A percentile compares a stretch with the other conserved stretches of the same genome.
These are phyloP conservation scores for Coriolopsis trogii DNA, from an alignment of 1,284 basidiomycete genomes.

Conservation along the genomic window DNA sequence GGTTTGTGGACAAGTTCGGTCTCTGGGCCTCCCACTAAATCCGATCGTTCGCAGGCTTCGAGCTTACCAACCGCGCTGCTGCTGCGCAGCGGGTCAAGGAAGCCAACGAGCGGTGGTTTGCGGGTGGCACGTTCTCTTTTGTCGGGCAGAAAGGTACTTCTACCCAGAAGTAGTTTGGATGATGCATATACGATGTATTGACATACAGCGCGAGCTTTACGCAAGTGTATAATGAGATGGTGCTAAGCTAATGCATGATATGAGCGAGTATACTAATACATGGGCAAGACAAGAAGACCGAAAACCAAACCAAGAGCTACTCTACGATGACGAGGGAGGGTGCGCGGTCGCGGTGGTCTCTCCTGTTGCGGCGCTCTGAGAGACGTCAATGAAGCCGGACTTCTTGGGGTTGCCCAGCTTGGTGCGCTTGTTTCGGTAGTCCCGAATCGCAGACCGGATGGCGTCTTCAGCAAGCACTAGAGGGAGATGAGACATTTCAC, in stretches of 20 bases:
- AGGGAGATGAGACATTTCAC: constrained; percentile 29
- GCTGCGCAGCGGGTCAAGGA: constrained; percentile 84
- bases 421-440: constrained; percentile 83
- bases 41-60: constrained; percentile 60
- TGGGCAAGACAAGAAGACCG: not conserved
- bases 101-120: constrained; percentile 93
- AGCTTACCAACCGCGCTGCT: constrained; percentile 84
- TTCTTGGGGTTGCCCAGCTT: constrained; percentile 54
- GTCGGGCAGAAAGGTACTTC: constrained; percentile 65
- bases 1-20: constrained; percentile 51
- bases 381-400: constrained; percentile 75
- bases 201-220: not conserved
- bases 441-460: constrained; percentile 92
- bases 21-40: not conserved
- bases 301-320: constrained; percentile 4
- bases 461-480: constrained; percentile 99
- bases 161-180: constrained; percentile 14
- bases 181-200: not conserved
- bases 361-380: constrained; percentile 67
- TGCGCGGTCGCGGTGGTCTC: constrained; percentile 69
- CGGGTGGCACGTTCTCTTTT: constrained; percentile 83
- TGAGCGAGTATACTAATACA: constrained; percentile 20
- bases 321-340: constrained; percentile 39
- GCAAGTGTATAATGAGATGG: constrained; percentile 17
- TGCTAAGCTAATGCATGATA: constrained; percentile 19